Conservation (phyloP, 768 basidiomycete species). For the Suillus subluteus region DNA sequence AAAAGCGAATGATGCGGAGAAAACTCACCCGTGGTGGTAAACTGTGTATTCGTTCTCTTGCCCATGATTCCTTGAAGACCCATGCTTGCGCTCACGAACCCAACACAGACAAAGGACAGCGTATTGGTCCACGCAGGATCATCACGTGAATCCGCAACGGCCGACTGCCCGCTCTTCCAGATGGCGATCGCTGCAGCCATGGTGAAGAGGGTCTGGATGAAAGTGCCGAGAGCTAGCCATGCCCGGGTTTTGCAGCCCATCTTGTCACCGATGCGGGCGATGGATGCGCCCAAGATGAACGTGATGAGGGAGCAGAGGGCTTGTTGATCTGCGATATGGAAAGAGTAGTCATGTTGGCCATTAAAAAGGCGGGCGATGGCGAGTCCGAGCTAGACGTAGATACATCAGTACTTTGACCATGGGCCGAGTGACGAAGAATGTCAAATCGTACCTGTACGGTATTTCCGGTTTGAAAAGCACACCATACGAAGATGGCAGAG, state of each 20-base stretch:
- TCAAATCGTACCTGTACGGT: slow-evolving; percentile 54
- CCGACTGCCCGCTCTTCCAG: slow-evolving; percentile 65
- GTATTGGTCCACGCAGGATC: slow-evolving; percentile 70
- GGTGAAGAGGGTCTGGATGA: slow-evolving; percentile 73
- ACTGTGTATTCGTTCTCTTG: slow-evolving; percentile 76
- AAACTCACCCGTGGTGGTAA: slow-evolving; percentile 68
- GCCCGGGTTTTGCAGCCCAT: slow-evolving; percentile 67
- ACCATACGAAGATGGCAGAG: slow-evolving; percentile 80
- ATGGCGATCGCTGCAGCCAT: slow-evolving; percentile 71
- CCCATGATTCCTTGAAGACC: slow-evolving; percentile 84
- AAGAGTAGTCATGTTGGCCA: slow-evolving; percentile 51
- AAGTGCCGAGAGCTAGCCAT: slow-evolving; percentile 72
- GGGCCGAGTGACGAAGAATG: slow-evolving; percentile 8
- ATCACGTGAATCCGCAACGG: slow-evolving; percentile 54
- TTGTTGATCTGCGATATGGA: slow-evolving; percentile 79
- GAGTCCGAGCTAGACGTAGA: slow-evolving; percentile 59
- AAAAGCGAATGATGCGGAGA: background rate
- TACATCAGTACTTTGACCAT: background rate
- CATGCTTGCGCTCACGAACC: slow-evolving; percentile 76
- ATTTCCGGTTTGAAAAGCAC: slow-evolving; percentile 80
- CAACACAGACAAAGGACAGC: slow-evolving; percentile 66
- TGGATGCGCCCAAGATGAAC: slow-evolving; percentile 70
- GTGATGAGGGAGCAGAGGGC: slow-evolving; percentile 72
- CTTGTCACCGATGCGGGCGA: slow-evolving; percentile 75
- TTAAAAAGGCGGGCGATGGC: slow-evolving; percentile 77